Base-by-base conservation (phyloP, 352 stramenopile genomes). In the Saprolegnia parasitica region DNA sequence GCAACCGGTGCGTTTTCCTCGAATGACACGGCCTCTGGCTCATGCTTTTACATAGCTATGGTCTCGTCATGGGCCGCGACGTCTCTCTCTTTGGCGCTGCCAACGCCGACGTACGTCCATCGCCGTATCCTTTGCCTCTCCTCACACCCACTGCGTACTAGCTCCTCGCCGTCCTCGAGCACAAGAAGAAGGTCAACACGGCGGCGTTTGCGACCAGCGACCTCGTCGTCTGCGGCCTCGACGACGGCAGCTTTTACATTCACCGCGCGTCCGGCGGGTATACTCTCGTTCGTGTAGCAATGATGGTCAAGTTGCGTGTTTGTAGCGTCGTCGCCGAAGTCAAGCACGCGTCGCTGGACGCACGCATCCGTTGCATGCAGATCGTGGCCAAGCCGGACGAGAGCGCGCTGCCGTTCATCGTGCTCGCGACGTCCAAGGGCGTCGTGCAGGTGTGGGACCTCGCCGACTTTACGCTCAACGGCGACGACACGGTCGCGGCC, bases 221-320 rank as follows among this genome's bases (percentile, higher is more conserved):
- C 16, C 86, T 87, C 42, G 68, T 94, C 23, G 83, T 93, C 29
- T 91, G 82, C 56, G 86, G 81, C 37, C 83, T 83, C 6, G 86
- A 92, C 37, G 87, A 95, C 73, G 86, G 88, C 68, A 72, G 81
- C 77, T 84, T 95, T 83, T 90, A 89, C 80, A 76, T 95, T 32
- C 91, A 86, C 83, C 83, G 88, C 72, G 79, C 73, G 56, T 75
- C 80, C 54, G 86, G 86, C 77, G 80, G 74, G 83, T 93, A 42
- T 5, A 72, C 23, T 47, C 15, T 61, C 20, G 20, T 56, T 35
- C 4, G 37, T 11, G 20, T 65, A 23, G 10, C 32, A 4, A 63
- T 54, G 42, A 15, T 10, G 32, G 10, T 71, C 26, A 18, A 47
- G 4, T 23, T 57, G n/a, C 57, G 21, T 18, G 45, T 47, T 18